phyloP scores from a whole-genome alignment of 768 basidiomycete species.

The Naganishia randhawae region DNA sequence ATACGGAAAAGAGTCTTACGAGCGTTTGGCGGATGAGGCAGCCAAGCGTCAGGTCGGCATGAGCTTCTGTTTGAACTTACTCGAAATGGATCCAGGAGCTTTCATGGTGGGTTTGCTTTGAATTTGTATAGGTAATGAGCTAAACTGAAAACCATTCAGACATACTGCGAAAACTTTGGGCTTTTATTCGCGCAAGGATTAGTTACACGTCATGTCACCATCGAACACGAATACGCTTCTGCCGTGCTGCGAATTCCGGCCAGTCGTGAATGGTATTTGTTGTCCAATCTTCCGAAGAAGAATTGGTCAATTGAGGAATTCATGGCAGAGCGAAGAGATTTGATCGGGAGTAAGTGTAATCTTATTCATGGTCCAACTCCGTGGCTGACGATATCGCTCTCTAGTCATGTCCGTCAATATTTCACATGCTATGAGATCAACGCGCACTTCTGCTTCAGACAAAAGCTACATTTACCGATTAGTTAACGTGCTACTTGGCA shows the following conservation, averaged over 20 bases:
- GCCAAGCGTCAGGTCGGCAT: slow-evolving; percentile 62
- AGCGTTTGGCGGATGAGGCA: slow-evolving; percentile 57
- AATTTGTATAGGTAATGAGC: not conserved
- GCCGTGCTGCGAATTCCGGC: slow-evolving; percentile 61
- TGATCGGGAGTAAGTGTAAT: not conserved
- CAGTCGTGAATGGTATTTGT: slow-evolving; percentile 55
- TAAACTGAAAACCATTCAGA: slow-evolving; percentile 49
- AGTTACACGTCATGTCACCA: slow-evolving; percentile 55
- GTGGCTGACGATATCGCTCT: not conserved
- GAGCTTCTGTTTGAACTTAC: slow-evolving; percentile 56
- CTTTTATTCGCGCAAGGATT: slow-evolving; percentile 59
- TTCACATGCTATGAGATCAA: slow-evolving; percentile 49
- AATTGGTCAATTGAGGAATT: slow-evolving; percentile 51
- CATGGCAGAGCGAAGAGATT: slow-evolving; percentile 33
- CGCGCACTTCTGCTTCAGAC: slow-evolving; percentile 32
- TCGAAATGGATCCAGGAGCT: slow-evolving; percentile 59
- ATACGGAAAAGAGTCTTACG: slow-evolving; percentile 58
- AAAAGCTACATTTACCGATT: slow-evolving; percentile 42
- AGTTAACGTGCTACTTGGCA: slow-evolving; percentile 56
- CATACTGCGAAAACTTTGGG: slow-evolving; percentile 57
- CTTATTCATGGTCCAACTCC: not conserved
- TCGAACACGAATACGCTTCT: slow-evolving; percentile 62
- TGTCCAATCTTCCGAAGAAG: slow-evolving; percentile 28
- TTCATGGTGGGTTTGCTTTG: slow-evolving; percentile 56
- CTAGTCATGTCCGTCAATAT: slow-evolving; percentile 57